Evolutionary conservation across 2,329 filamentous ascomycete genomes (phyloP).

Genomic region (Plenodomus tracheiphilus): DNA sequence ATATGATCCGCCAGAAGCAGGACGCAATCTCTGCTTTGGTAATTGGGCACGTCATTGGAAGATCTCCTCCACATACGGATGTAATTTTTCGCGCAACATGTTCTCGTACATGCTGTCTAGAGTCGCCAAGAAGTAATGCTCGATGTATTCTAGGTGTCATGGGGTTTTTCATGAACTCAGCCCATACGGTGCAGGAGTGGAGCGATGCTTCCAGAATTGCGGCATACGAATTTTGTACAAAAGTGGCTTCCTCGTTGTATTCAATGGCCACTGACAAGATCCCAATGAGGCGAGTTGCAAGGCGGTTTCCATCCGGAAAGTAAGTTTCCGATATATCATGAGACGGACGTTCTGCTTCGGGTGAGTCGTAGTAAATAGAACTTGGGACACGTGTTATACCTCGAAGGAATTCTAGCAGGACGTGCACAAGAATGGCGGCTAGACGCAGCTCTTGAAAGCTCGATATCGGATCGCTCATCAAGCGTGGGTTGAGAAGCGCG

Average conservation of each 20-base stretch:
- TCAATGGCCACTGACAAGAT: conserved; percentile 29
- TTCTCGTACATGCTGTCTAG: conserved; percentile 27
- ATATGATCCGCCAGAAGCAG: conserved; percentile 42
- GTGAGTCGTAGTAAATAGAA: conserved; percentile 24
- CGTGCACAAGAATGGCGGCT: conserved; percentile 30
- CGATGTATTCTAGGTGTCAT: conserved; percentile 32
- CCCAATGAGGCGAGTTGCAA: conserved; percentile 37
- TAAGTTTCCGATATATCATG: conserved; percentile 36
- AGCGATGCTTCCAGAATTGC: conserved; percentile 43
- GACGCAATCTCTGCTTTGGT: conserved; percentile 32
- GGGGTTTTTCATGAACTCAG: conserved; percentile 31
- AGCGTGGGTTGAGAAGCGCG: conserved; percentile 31
- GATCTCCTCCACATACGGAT: conserved; percentile 40
- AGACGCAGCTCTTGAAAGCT: conserved; percentile 28
- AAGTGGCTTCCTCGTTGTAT: conserved; percentile 13
- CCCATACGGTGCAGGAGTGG: conserved; percentile 40
- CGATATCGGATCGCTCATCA: conserved; percentile 27
- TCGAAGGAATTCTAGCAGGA: conserved; percentile 40
- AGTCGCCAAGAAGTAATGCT: conserved; percentile 34
- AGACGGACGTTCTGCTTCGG: conserved; percentile 37
- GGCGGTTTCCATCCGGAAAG: conserved; percentile 32
- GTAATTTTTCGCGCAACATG: conserved; percentile 34
- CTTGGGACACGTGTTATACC: conserved; percentile 21
- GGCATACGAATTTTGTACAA: conserved; percentile 32
- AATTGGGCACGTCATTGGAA: conserved; percentile 38